Evolutionary conservation across 805 yeast genomes (phyloP).

Genomic region (Sugiyamaella boreocaroliniensis): DNA sequence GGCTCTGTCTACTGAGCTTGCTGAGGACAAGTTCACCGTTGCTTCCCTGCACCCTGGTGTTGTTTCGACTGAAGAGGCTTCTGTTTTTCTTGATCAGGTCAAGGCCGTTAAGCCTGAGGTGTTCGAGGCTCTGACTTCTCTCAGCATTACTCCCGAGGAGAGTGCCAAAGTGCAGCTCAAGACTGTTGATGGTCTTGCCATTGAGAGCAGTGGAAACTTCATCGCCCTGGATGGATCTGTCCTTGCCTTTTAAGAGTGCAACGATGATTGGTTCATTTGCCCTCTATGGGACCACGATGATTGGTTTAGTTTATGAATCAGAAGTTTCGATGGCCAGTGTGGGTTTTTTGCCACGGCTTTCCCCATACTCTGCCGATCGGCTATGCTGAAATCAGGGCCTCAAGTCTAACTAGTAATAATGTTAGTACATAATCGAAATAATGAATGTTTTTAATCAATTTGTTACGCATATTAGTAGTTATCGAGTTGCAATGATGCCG

Average conservation of each 20-base stretch:
- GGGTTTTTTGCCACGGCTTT: too few species aligned
- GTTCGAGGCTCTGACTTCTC: constrained; percentile 1
- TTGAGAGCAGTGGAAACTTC: constrained; percentile 23
- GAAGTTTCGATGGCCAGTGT: too few species aligned
- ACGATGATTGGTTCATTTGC: too few species aligned
- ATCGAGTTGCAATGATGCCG: too few species aligned
- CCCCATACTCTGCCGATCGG: too few species aligned
- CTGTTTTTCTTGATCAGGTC: neutral
- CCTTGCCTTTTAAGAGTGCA: neutral
- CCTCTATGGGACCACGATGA: too few species aligned
- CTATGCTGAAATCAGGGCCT: too few species aligned
- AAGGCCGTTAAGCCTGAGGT: constrained; percentile 4
- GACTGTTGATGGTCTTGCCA: constrained; percentile 19
- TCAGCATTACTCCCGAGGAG: constrained; percentile 20
- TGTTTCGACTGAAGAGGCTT: constrained; percentile 33
- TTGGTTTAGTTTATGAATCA: too few species aligned
- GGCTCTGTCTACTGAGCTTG: constrained; percentile 27
- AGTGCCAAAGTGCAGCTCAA: constrained; percentile 21
- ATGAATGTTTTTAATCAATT: too few species aligned
- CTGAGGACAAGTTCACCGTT: constrained; percentile 25
- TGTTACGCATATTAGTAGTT: too few species aligned
- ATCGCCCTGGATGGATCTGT: constrained; percentile 10
- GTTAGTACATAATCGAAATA: too few species aligned
- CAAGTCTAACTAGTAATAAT: too few species aligned
- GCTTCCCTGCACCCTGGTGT: constrained; percentile 37